Evolutionary conservation across 768 basidiomycete species (phyloP), one percentile per base, ranked within the genome.

Genomic region (Pleurotus citrinopileatus): DNA sequence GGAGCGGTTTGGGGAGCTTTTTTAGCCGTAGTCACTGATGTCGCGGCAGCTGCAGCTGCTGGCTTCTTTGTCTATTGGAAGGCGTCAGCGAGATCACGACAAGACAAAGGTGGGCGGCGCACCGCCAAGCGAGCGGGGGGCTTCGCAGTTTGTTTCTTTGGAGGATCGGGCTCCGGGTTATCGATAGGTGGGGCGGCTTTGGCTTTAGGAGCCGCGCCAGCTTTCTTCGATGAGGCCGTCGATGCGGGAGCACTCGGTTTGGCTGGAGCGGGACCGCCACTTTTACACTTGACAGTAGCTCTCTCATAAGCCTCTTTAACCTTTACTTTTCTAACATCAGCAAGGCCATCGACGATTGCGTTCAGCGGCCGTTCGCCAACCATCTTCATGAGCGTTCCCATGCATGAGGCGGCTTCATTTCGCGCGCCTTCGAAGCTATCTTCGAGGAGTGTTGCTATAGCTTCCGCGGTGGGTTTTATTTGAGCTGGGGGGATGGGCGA

Each of bases 331-430:
- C 94, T 78, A 19, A 96, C 76, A 61, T 98, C 94, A 15, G 91
- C 85, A 54, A 98, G 73, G 7, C 80, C 75, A 57, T 98, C 95
- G 75, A 96, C 79, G 5, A 90, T 73, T 1, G 91, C 91, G 63
- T 89, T 94, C 42, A 99, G 78, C 15, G 89, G 87, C 25, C 96
- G 78, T 65, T 98, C 96, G 19, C 97, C 97, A 9, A 98, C 82
- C 81, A 98, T 95, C 76, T 91, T 98, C 90, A 95, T 95, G 60
- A 98, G 71, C 0, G 84, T 87, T 15, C 96, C 97, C 28, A 99
- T 75, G 61, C 86, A 89, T 34, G 79, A 79, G 0, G 94, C 94
- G n/a, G 94, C 91, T 59, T 94, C 90, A 54, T 86, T 87, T 40
- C 97, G 81, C 22, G 94, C 92, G 26, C 89, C 89, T 65, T 92